Percentiles rank a stretch among this genome's conserved stretches.
Evolutionary conservation across 345 rosid species (phyloP).

Genomic region (Brassica rapa): DNA sequence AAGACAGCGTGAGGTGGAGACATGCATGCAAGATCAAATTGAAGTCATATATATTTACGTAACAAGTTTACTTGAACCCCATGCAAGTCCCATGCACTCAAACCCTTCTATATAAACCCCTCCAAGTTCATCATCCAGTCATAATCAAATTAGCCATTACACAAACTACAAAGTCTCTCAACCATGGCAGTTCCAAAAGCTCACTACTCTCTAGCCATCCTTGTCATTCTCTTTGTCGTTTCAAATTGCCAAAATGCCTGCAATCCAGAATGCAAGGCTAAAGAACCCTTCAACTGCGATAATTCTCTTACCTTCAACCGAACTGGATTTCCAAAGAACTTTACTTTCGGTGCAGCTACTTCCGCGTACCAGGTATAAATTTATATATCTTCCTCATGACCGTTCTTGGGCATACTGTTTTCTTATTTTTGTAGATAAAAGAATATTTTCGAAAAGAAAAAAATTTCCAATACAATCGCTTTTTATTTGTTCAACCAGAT

Average conservation of each 20-base stretch:
- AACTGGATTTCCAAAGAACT: not conserved
- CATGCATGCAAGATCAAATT: not conserved
- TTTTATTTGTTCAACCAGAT: too few relatives aligned
- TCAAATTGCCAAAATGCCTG: not conserved
- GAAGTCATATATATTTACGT: not conserved
- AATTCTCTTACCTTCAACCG: not conserved
- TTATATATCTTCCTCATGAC: too few relatives aligned
- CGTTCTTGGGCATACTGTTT: too few relatives aligned
- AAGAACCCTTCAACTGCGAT: slow-evolving; percentile 3
- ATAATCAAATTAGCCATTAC: too few relatives aligned
- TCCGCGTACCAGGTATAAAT: too few relatives aligned
- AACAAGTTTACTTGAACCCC: not conserved
- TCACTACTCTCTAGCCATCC: not conserved
- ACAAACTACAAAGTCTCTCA: not conserved
- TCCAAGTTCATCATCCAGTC: too few relatives aligned
- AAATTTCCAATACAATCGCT: too few relatives aligned
- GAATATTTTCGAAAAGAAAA: too few relatives aligned
- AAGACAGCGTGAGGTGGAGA: not conserved
- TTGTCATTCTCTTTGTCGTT: slow-evolving; percentile 1
- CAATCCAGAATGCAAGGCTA: not conserved
- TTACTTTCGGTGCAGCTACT: too few relatives aligned
- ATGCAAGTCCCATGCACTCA: not conserved
- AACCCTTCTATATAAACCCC: not conserved
- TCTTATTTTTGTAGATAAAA: too few relatives aligned
- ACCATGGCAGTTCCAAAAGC: not conserved